phyloP scores from a whole-genome alignment of 495 filamentous ascomycete species.

The Aspergillus bertholletiae region DNA sequence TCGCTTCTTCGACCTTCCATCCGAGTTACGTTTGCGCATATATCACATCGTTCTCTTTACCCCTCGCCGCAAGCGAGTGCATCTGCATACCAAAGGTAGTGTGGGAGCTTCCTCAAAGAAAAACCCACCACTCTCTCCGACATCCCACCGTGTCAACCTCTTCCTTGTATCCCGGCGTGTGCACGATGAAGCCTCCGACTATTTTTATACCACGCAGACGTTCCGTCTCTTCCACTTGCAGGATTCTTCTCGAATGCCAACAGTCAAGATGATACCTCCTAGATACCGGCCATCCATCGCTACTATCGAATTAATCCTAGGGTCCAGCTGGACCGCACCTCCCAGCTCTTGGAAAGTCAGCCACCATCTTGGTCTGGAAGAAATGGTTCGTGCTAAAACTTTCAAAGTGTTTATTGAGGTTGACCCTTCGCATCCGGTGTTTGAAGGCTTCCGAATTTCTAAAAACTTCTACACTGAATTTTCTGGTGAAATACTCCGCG shows the following conservation, averaged over 20 bases:
- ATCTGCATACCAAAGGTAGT: conserved; percentile 33
- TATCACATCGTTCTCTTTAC: conserved; percentile 62
- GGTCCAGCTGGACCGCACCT: conserved; percentile 75
- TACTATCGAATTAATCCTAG: conserved; percentile 72
- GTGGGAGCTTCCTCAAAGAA: conserved; percentile 78
- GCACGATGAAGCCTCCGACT: conserved; percentile 66
- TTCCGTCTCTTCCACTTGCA: conserved; percentile 76
- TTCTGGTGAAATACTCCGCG: conserved; percentile 52
- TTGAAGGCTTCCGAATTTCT: conserved; percentile 66
- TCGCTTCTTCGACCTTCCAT: conserved; percentile 72
- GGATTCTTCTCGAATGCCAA: conserved; percentile 62
- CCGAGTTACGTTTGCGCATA: conserved; percentile 70
- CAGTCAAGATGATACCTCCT: conserved; percentile 40
- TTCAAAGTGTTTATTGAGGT: conserved; percentile 75
- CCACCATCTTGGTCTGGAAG: conserved; percentile 58
- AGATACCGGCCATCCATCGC: conserved; percentile 63
- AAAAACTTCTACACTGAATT: conserved; percentile 76
- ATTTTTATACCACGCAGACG: conserved; percentile 72
- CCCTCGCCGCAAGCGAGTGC: conserved; percentile 26
- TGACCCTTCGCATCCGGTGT: conserved; percentile 71
- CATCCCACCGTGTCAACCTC: conserved; percentile 50
- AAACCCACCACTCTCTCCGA: conserved; percentile 49
- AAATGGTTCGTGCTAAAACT: conserved; percentile 56
- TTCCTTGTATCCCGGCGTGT: conserved; percentile 62
- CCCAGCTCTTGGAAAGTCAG: conserved; percentile 71